phyloP scores from a whole-genome alignment of 148 eudicot species.

The Salicornia ramosissima region DNA sequence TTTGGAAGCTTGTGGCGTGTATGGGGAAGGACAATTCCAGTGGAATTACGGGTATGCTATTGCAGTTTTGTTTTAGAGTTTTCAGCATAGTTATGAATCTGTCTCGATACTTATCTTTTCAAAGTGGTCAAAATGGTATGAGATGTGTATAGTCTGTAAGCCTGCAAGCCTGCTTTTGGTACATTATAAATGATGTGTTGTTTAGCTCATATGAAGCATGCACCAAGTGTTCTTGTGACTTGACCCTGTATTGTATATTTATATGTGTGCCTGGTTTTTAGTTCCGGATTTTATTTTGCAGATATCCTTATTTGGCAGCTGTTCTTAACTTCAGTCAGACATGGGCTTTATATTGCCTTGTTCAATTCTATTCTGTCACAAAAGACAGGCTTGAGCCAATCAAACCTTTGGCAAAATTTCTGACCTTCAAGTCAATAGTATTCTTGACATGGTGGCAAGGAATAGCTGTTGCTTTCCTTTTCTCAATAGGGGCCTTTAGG shows the following conservation, averaged over 20 bases:
- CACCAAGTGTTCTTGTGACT: constrained; percentile 6
- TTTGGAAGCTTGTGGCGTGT: constrained; percentile 65
- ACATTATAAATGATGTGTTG: too few relatives aligned
- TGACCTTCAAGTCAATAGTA: constrained; percentile 91
- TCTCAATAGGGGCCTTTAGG: constrained; percentile 83
- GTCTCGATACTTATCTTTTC: not conserved
- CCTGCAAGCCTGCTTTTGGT: not conserved
- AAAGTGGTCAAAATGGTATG: not conserved
- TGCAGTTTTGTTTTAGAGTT: constrained; percentile 16
- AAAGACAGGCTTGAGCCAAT: constrained; percentile 85
- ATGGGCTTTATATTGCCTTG: constrained; percentile 99
- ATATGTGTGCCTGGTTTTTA: not conserved
- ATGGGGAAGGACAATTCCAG: constrained; percentile 94
- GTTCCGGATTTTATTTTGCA: constrained; percentile 37
- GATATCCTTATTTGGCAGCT: constrained; percentile 95
- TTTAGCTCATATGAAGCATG: too few relatives aligned
- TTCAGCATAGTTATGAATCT: constrained; percentile 7
- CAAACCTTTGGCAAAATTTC: constrained; percentile 95
- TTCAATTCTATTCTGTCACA: constrained; percentile 87
- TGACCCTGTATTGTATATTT: not conserved
- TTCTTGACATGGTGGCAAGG: constrained; percentile 99
- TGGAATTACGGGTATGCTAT: constrained; percentile 93
- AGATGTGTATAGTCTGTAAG: constrained; percentile 3
- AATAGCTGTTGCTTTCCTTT: constrained; percentile 81
- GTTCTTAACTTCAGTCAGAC: constrained; percentile 96